Evolutionary conservation across 2,329 filamentous ascomycete genomes (phyloP).

Genomic region (Thelonectria olida): DNA sequence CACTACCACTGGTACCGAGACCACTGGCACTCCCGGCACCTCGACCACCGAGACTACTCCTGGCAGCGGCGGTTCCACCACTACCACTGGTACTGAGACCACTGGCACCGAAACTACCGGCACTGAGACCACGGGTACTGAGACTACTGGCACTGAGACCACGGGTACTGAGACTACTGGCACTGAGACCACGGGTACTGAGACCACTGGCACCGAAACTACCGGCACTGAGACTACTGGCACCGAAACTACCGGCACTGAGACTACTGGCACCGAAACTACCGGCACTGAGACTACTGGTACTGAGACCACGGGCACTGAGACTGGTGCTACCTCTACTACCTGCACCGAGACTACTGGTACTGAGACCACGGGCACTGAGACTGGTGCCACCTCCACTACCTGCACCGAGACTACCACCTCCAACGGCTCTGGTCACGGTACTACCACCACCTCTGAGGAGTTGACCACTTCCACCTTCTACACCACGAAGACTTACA

Average conservation of each 20-base stretch:
- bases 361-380: constrained; percentile 8
- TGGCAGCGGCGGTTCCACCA: not conserved
- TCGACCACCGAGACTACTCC: not conserved
- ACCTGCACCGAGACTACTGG: constrained; percentile 15
- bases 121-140: constrained; percentile 1
- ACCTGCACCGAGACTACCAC: constrained; percentile 11
- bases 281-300: constrained; percentile 1
- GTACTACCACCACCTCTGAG: constrained; percentile 20
- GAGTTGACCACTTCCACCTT: constrained; percentile 44
- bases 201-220: constrained; percentile 11
- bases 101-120: not conserved
- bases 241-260: constrained; percentile 2
- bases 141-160: not conserved
- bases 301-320: not conserved
- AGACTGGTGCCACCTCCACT: not conserved
- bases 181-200: constrained; percentile 11
- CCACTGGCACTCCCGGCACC: too few species aligned
- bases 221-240: not conserved
- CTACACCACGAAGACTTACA: constrained; percentile 33
- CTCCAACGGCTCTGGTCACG: constrained; percentile 13
- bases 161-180: not conserved
- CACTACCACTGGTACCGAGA: constrained; percentile 4
- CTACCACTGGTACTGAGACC: not conserved
- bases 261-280: constrained; percentile 4
- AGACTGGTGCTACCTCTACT: not conserved